Evolutionary conservation across 176 grass and related monocot species (phyloP), one percentile per base, ranked within the genome.

Genomic region (Paspalum notatum): DNA sequence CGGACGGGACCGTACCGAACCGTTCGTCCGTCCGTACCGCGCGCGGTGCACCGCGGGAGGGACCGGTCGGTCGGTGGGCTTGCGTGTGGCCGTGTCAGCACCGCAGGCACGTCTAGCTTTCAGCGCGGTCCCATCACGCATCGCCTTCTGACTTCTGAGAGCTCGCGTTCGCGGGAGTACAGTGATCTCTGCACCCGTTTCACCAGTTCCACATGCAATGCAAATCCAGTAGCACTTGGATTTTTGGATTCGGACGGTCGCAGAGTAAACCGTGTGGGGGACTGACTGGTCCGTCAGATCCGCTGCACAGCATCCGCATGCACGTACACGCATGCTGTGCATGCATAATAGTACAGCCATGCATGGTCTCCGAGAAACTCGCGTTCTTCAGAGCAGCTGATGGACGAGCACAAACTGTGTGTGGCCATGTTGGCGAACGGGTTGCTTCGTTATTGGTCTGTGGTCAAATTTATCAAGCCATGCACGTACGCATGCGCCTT

Each of bases 281-380:
- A 17, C 68, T 44, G 52, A 52, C n/a, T 39, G 42, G 9, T 22
- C 1, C 5, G 52, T 21, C n/a, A 25, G 11, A 40, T 14, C 37
- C 40, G 45, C 13, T 7, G 49, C 7, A 4, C 25, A n/a, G 25
- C 22, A 52, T 52, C 50, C 16, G 12, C 14, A 52, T n/a, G 50
- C 50, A 32, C 10, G 74, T 32, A 7, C 43, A n/a, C 8, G 54
- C 74, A 42, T 27, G 16, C 38, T 1, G 5, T 56, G 7, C 32
- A 3, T 32, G 32, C 32, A n/a, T n/a, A n/a, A n/a, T 32, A 32
- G 32, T 3, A 32, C 32, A 32, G 3, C 13, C 21, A 75, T 58
- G 5, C 62, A 5, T 72, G 12, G 73, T 72, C 66, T 72, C 67
- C 17, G 7, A 37, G 7, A 78, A 79, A 61, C 56, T 71, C 68